These are phyloP conservation scores for Smithsoniella earleae DNA, from an alignment of 163 green algal genomes.

Conservation along the genomic window DNA sequence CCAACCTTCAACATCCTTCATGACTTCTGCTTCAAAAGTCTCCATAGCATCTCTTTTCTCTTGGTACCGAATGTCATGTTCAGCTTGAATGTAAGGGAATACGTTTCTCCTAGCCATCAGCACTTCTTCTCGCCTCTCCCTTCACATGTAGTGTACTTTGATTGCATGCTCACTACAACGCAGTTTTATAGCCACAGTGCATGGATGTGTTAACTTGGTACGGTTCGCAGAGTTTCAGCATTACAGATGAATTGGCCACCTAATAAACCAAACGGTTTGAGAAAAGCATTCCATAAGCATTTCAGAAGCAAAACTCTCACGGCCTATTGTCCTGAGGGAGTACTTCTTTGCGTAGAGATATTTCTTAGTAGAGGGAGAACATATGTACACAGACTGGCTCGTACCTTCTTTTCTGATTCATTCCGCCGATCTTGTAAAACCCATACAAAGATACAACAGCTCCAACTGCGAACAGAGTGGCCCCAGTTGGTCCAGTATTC, in stretches of 20 bases:
- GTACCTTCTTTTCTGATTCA: conserved; percentile 33
- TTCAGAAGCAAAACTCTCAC: no score
- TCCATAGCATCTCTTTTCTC: background rate
- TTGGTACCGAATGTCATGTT: conserved; percentile 23
- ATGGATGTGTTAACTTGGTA: no score
- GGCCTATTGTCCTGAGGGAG: no score
- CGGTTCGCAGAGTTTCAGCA: no score
- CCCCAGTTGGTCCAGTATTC: conserved; percentile 77
- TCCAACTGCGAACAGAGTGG: conserved; percentile 63
- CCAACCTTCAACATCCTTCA: conserved; percentile 28
- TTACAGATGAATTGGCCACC: no score
- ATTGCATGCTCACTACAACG: background rate
- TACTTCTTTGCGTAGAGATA: no score
- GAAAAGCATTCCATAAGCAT: background rate
- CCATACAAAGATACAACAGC: conserved; percentile 64
- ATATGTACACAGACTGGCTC: background rate
- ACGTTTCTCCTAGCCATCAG: background rate
- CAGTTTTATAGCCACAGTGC: background rate
- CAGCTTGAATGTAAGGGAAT: conserved; percentile 29
- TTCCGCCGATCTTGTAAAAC: conserved; percentile 57
- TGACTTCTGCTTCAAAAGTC: conserved; percentile 27
- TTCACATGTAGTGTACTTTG: background rate
- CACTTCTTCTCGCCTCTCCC: conserved; percentile 22
- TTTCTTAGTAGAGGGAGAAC: background rate
- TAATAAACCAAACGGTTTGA: no score